These are phyloP conservation scores for Rhizoclosmatium globosum DNA, from an alignment of 192 early-diverging fungal genomes.

Conservation along the genomic window DNA sequence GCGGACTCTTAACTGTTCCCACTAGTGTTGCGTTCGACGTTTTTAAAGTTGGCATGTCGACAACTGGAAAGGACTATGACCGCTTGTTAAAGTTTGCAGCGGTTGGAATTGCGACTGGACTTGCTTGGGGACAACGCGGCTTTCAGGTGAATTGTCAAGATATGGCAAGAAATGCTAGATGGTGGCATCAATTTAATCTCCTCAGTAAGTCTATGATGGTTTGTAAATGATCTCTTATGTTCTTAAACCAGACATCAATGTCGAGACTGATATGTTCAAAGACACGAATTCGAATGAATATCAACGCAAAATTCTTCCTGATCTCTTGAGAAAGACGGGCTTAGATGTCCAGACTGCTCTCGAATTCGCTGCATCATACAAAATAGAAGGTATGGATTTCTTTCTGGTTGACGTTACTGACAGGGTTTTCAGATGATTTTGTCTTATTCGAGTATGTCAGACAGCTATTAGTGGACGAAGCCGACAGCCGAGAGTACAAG, in stretches of 20 bases:
- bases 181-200: conserved; percentile 72
- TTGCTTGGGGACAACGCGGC: conserved; percentile 71
- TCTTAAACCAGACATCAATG: conserved; percentile 52
- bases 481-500: conserved; percentile 38
- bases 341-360: conserved; percentile 67
- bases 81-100: conserved; percentile 57
- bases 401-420: conserved; percentile 16
- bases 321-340: conserved; percentile 64
- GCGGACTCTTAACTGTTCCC: conserved; percentile 47
- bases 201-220: conserved; percentile 40
- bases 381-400: conserved; percentile 52
- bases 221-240: neutral
- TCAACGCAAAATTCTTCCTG: conserved; percentile 62
- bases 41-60: conserved; percentile 51
- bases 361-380: conserved; percentile 73
- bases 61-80: conserved; percentile 50
- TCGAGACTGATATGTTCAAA: conserved; percentile 63
- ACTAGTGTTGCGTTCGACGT: conserved; percentile 43
- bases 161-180: conserved; percentile 67
- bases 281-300: conserved; percentile 56
- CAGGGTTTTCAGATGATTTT: conserved; percentile 47
- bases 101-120: conserved; percentile 64
- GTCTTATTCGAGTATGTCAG: conserved; percentile 59
- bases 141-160: conserved; percentile 67
- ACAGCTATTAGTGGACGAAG: conserved; percentile 47